These are phyloP conservation scores for Apiospora hydei DNA, from an alignment of 2,329 filamentous ascomycete genomes.

Conservation along the genomic window DNA sequence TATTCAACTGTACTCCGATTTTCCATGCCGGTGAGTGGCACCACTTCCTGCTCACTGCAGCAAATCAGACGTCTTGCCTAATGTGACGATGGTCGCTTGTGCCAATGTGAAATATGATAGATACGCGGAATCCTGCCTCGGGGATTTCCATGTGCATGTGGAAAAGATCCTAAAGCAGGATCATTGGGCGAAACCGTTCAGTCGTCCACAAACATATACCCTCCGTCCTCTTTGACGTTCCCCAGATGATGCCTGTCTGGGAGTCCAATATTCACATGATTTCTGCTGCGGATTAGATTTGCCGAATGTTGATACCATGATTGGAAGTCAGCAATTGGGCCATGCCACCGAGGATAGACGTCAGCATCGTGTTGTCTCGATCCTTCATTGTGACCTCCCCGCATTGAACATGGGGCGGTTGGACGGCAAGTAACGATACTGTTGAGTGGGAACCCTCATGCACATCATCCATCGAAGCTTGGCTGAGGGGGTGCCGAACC, in stretches of 20 bases:
- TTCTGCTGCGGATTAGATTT: neutral
- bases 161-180: neutral
- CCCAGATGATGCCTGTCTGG: neutral
- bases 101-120: neutral
- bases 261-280: too few relatives aligned
- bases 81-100: too few relatives aligned
- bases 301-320: neutral
- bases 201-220: too few relatives aligned
- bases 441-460: neutral
- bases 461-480: neutral
- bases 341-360: too few relatives aligned
- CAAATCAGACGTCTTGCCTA: neutral
- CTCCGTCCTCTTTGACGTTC: neutral
- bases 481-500: neutral
- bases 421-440: neutral
- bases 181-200: neutral
- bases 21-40: neutral
- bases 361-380: neutral
- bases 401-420: neutral
- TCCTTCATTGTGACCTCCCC: neutral
- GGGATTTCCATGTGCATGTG: too few relatives aligned
- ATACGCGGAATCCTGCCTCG: neutral
- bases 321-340: neutral
- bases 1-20: neutral
- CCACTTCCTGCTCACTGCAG: neutral